These are phyloP conservation scores for Senna tora DNA, from an alignment of 306 rosid species.

Conservation along the genomic window DNA sequence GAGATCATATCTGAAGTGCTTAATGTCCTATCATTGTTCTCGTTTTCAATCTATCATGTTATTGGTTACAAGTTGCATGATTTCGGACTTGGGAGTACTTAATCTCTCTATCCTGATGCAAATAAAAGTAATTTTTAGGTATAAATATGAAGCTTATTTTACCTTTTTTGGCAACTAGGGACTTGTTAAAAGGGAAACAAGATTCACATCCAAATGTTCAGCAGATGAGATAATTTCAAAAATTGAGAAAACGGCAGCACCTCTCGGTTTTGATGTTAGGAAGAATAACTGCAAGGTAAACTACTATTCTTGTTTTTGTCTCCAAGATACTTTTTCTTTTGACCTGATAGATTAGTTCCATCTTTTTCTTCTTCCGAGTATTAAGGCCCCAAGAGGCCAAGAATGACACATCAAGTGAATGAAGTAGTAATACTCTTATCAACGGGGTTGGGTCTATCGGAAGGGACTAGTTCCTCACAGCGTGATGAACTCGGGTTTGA, in stretches of 20 bases:
- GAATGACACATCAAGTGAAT: too few species aligned
- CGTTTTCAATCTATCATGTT: neutral
- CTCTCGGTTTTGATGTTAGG: conserved; percentile 72
- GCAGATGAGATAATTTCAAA: conserved; percentile 64
- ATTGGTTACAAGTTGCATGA: conserved; percentile 6
- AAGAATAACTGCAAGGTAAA: conserved; percentile 65
- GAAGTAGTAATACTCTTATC: too few species aligned
- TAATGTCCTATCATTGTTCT: neutral
- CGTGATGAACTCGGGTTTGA: too few species aligned
- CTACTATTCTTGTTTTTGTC: conserved; percentile 14
- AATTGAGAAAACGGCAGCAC: conserved; percentile 63
- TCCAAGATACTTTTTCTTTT: neutral
- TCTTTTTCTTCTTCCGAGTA: neutral
- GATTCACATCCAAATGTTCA: conserved; percentile 65
- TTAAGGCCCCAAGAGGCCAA: neutral
- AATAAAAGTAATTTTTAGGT: neutral
- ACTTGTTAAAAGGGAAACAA: conserved; percentile 65
- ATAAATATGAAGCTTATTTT: neutral
- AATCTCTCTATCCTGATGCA: neutral
- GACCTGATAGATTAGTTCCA: neutral
- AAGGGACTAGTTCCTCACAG: too few species aligned
- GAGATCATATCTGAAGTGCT: neutral
- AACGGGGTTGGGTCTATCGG: too few species aligned
- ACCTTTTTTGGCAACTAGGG: conserved; percentile 52
- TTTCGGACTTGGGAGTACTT: conserved; percentile 9